A percentile compares a stretch with the other conserved stretches of the same genome.
Evolutionary conservation across 2,329 filamentous ascomycete species (phyloP).

Genomic region (Fusarium papillatum): DNA sequence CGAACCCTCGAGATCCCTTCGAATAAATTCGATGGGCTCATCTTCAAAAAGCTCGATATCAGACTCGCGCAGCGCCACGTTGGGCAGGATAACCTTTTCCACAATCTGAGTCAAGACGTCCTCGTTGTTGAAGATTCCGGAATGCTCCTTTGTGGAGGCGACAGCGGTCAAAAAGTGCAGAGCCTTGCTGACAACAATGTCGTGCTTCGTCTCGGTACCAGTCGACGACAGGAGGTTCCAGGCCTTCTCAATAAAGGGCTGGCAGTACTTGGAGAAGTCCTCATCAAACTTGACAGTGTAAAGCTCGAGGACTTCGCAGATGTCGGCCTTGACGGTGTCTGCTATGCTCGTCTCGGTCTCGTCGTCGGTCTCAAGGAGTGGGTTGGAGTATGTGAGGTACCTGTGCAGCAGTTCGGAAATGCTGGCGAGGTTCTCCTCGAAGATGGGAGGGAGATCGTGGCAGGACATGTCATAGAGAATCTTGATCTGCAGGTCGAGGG

Average conservation of each 20-base stretch:
- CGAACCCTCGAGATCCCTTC: conserved; percentile 93
- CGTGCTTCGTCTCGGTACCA: conserved; percentile 91
- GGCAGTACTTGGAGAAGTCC: conserved; percentile 85
- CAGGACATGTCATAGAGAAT: conserved; percentile 97
- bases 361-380: conserved; percentile 85
- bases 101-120: conserved; percentile 87
- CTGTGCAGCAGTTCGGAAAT: conserved; percentile 89
- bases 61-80: conserved; percentile 90
- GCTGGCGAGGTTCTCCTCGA: conserved; percentile 87
- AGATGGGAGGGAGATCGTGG: conserved; percentile 94
- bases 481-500: conserved; percentile 90
- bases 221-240: conserved; percentile 93
- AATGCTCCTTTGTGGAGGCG: conserved; percentile 82
- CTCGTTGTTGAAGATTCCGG: conserved; percentile 87
- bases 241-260: conserved; percentile 88
- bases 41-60: conserved; percentile 98
- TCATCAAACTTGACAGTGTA: conserved; percentile 97
- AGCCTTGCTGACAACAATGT: conserved; percentile 93
- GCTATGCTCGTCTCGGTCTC: conserved; percentile 89
- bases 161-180: conserved; percentile 95
- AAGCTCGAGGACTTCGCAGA: conserved; percentile 90
- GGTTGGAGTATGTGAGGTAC: conserved; percentile 91
- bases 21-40: conserved; percentile 98
- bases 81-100: conserved; percentile 95
- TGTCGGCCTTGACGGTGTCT: conserved; percentile 92